Evolutionary conservation across 805 yeast genomes (phyloP), one percentile per base, ranked within the genome.

Genomic region (Teunomyces gatunensis): DNA sequence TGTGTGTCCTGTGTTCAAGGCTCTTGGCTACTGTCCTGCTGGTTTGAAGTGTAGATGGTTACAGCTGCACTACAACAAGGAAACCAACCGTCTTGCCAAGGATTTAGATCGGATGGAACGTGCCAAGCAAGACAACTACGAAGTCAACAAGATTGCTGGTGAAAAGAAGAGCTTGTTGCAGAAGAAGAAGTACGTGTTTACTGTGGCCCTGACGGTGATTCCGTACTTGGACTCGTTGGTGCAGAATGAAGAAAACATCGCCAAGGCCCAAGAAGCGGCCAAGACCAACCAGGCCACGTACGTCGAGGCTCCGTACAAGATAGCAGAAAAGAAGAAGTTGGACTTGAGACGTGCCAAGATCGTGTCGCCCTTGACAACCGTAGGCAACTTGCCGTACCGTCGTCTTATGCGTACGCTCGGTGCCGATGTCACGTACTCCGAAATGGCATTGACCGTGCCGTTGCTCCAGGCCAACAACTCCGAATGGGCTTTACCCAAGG

Each of bases 401-500:
- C 79, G 98, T 57, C 75, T 94, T 50, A 91, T 94, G 97, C 86
- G 84, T 59, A 77, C 85, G 1, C 67, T 89, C 29, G 97, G 97
- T 13, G 96, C 96, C 10, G 97, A 94, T 58, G 78, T 90, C 13
- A 94, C 99, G 0, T 94, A 88, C 63, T 80, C 91, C 34, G 99
- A 94, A 69, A 94, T 94, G 99, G 97, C 98, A 0, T 74, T 94
- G 32, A 73, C 87, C 2, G 70, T 88, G 44, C 97, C 98, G 1
- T 71, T 94, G 45, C 70, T 94, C 21, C 96, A 89, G 63, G 99
- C 97, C 25, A 79, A 85, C 13, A 89, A 89, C 63, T 81, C 96
- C 2, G 99, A 94, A 66, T 94, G 99, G 99, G 99, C 99, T 0
- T 74, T 94, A 41, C 89, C 96, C 17, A 87, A 91, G 59, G 94